A percentile compares a stretch with the other conserved stretches of the same genome.
Conservation (phyloP, 2,329 filamentous ascomycete species). For the Epichloe typhina region DNA sequence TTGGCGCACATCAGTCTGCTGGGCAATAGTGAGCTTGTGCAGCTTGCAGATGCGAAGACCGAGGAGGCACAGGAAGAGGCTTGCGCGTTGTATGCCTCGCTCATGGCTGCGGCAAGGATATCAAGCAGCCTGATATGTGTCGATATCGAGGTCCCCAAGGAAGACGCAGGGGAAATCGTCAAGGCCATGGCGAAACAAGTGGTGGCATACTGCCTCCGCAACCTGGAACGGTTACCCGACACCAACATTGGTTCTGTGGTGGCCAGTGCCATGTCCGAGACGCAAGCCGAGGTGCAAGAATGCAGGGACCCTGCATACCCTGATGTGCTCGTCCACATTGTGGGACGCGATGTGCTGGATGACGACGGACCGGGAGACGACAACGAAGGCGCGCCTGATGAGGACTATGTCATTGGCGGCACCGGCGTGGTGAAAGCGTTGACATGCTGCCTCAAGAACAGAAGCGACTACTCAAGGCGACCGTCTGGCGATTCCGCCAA, state of each 20-base stretch:
- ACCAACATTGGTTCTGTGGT: constrained; percentile 41
- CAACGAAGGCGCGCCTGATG: constrained; percentile 61
- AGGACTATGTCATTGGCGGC: constrained; percentile 91
- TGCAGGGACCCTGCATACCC: constrained; percentile 38
- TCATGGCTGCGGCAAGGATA: constrained; percentile 76
- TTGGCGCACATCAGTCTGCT: constrained; percentile 80
- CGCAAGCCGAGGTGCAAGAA: constrained; percentile 16
- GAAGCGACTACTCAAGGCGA: constrained; percentile 45
- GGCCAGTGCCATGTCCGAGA: constrained; percentile 28
- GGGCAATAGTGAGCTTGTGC: constrained; percentile 62
- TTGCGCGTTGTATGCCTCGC: constrained; percentile 80
- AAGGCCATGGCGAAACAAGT: constrained; percentile 87
- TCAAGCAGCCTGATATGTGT: constrained; percentile 76
- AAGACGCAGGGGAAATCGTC: constrained; percentile 78
- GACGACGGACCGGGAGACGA: constrained; percentile 43
- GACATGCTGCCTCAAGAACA: constrained; percentile 77
- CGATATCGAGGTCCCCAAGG: constrained; percentile 76
- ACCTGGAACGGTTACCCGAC: constrained; percentile 70
- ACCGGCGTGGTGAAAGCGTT: constrained; percentile 92
- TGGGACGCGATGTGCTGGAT: constrained; percentile 50
- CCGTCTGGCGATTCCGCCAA: constrained; percentile 39
- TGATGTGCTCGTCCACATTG: constrained; percentile 74
- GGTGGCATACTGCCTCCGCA: constrained; percentile 85
- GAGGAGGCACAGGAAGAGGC: constrained; percentile 83
- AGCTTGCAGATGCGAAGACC: constrained; percentile 60